Percentiles rank a stretch among this genome's conserved stretches.
Conservation (phyloP, 108 stramenopile species). For the Conticribra weissflogii region DNA sequence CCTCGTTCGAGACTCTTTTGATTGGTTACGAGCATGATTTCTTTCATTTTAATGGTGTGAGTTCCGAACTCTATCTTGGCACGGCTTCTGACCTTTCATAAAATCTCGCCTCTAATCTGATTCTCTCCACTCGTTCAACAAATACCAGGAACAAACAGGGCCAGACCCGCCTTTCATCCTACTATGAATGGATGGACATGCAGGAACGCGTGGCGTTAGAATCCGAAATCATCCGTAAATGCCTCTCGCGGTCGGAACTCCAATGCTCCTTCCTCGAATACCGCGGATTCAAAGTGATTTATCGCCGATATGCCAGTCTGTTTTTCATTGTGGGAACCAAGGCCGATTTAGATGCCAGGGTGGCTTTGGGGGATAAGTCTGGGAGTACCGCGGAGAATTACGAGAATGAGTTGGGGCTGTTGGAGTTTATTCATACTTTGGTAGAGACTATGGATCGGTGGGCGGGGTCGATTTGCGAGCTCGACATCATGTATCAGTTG, state of each 20-base stretch:
- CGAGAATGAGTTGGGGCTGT: slow-evolving; percentile 94
- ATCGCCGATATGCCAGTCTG: slow-evolving; percentile 92
- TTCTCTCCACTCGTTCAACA: slow-evolving; percentile 3
- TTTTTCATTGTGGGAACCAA: slow-evolving; percentile 97
- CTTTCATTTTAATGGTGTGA: slow-evolving; percentile 91
- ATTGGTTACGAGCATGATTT: slow-evolving; percentile 69
- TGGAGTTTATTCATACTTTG: slow-evolving; percentile 95
- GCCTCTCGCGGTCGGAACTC: slow-evolving; percentile 88
- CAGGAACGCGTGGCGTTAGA: slow-evolving; percentile 91
- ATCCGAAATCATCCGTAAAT: slow-evolving; percentile 95
- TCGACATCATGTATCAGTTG: slow-evolving; percentile 98
- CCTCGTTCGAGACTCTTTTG: too few species aligned
- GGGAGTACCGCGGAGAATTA: slow-evolving; percentile 62
- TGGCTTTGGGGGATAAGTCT: slow-evolving; percentile 1
- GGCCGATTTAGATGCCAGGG: slow-evolving; percentile 68
- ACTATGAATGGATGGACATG: slow-evolving; percentile 94
- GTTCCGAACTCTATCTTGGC: too few species aligned
- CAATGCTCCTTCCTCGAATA: slow-evolving; percentile 96
- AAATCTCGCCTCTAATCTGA: too few species aligned
- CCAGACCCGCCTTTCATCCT: slow-evolving; percentile 93
- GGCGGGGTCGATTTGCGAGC: slow-evolving; percentile 87
- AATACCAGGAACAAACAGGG: slow-evolving; percentile 88
- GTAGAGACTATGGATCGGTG: slow-evolving; percentile 93
- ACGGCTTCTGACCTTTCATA: too few species aligned
- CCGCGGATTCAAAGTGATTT: slow-evolving; percentile 94